Conservation (phyloP, 2,329 filamentous ascomycete species). For the Exophiala calicioides region DNA sequence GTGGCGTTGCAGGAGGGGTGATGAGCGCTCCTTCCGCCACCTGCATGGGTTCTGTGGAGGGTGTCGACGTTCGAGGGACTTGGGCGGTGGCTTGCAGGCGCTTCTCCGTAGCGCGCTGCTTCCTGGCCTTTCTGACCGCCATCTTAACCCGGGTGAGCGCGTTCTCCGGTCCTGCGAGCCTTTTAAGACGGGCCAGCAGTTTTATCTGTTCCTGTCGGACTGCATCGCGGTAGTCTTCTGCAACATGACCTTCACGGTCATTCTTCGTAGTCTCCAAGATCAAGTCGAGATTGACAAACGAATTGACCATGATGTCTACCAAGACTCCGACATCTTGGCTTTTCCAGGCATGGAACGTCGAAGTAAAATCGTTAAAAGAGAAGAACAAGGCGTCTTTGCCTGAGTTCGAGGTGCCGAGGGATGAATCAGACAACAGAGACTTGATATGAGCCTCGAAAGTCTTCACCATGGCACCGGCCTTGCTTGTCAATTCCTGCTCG, state of each 20-base stretch:
- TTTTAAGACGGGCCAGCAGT: conserved; percentile 62
- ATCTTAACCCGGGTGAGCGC: conserved; percentile 62
- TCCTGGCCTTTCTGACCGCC: conserved; percentile 58
- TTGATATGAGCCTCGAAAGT: conserved; percentile 25
- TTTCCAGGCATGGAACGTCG: conserved; percentile 67
- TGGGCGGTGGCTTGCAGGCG: conserved; percentile 18
- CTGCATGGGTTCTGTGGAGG: conserved; percentile 31
- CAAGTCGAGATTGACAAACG: conserved; percentile 65
- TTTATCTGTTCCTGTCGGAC: conserved; percentile 67
- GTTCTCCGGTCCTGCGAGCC: conserved; percentile 61
- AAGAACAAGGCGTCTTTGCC: conserved; percentile 46
- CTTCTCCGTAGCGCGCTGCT: conserved; percentile 25
- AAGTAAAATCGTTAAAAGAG: conserved; percentile 60
- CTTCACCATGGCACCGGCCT: conserved; percentile 60
- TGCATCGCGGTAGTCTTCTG: conserved; percentile 64
- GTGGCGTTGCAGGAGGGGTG: conserved; percentile 33
- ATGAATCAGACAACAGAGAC: conserved; percentile 2
- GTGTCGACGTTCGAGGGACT: conserved; percentile 30
- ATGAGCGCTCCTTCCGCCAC: conserved; percentile 26
- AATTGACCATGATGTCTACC: conserved; percentile 66
- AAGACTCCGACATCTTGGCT: conserved; percentile 63
- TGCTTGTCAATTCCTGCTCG: conserved; percentile 62
- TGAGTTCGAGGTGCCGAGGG: background rate
- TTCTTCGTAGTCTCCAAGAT: conserved; percentile 69
- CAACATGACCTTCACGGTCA: conserved; percentile 61